Conservation (phyloP, 2,329 filamentous ascomycete genomes). For the Aureobasidium sp. region DNA sequence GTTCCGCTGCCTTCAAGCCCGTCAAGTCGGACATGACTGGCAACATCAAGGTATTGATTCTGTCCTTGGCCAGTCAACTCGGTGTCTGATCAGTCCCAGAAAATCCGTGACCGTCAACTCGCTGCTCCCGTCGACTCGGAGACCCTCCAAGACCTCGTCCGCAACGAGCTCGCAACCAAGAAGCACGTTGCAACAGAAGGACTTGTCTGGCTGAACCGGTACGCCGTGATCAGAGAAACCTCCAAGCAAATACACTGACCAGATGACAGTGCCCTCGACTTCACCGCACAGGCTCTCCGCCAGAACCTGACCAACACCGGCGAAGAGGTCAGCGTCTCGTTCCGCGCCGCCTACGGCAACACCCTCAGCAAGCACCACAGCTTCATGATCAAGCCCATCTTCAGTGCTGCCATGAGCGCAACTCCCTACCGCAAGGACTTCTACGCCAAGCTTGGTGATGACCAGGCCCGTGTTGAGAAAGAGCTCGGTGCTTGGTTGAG, state of each 20-base stretch:
- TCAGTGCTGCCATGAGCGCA: constrained; percentile 86
- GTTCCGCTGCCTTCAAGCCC: constrained; percentile 70
- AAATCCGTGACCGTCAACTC: constrained; percentile 77
- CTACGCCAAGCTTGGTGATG: constrained; percentile 74
- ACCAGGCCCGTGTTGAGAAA: constrained; percentile 53
- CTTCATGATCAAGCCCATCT: constrained; percentile 84
- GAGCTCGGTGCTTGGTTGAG: constrained; percentile 66
- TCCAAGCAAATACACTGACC: neutral
- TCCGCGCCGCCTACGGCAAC: constrained; percentile 73
- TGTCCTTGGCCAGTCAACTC: neutral
- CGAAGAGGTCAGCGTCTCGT: constrained; percentile 78
- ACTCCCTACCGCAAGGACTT: constrained; percentile 93
- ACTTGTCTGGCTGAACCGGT: constrained; percentile 85
- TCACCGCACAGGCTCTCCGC: constrained; percentile 78
- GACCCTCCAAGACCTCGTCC: constrained; percentile 76
- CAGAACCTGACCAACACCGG: constrained; percentile 62
- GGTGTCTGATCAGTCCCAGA: constrained; percentile 46
- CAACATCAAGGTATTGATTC: constrained; percentile 69
- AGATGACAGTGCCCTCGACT: constrained; percentile 73
- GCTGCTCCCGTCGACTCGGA: constrained; percentile 71
- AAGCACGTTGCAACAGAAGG: constrained; percentile 86
- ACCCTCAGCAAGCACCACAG: constrained; percentile 91
- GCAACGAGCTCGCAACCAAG: constrained; percentile 83
- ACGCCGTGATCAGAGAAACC: constrained; percentile 27
- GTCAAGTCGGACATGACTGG: constrained; percentile 88